Evolutionary conservation across 805 yeast species (phyloP), one percentile per base, ranked within the genome.

Genomic region (Ogataea methanolica): DNA sequence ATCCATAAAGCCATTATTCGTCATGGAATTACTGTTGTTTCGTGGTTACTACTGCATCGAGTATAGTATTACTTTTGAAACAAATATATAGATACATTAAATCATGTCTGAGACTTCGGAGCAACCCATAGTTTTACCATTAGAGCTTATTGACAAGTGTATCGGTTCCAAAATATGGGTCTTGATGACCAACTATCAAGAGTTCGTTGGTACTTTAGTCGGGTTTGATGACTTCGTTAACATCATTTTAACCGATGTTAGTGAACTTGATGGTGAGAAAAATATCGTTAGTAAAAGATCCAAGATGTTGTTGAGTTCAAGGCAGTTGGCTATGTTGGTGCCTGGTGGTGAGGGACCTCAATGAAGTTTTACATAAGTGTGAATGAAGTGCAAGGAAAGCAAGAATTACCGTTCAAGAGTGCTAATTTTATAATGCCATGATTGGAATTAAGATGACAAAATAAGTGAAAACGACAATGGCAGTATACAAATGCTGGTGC

Each of bases 181-280:
- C 23, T 74, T 88, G 44, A 72, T 88, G 69, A 74, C 76, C 40
- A 71, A 67, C 51, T 72, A 75, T 49, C 80, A 80, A 63, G 97
- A 91, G 63, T 94, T 89, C 63, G 76, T 78, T n/a, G 99, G 99
- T 1, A 88, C 82, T 4, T 72, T 94, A 44, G 79, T 85, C 29
- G 98, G 98, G 1, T 92, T 92, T 66, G 99, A 94, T 64, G 98
- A 94, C 67, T 92, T 85, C 59, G 97, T 94, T 50, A 94, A 88
- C 62, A 82, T 91, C 67, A 96, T 94, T 11, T 74, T 94, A 44
- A 87, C 86, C 57, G 83, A 91, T 57, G 97, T 85, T 35, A 75
- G 76, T 8, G 96, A 88, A 58, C 71, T 66, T 41, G 60, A 61
- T 4, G 78, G 74, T 44, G 69, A 65, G 38, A 49, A 48, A 23